Conservation (phyloP, 495 filamentous ascomycete genomes). For the Daldinia caldariorum region DNA sequence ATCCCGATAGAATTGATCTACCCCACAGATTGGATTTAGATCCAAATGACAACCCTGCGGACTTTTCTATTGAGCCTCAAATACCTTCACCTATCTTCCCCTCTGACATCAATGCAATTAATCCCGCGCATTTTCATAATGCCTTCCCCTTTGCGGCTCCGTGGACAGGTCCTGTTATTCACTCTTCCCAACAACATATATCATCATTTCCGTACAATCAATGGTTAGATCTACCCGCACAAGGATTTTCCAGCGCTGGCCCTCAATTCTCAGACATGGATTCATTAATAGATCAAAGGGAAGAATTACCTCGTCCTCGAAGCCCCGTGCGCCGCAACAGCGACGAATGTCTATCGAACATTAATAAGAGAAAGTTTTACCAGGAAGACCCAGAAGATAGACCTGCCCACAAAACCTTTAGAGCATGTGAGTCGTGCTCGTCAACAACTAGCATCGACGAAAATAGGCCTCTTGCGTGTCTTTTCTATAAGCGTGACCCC, state of each 20-base stretch:
- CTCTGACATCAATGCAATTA: not conserved
- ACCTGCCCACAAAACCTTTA: not conserved
- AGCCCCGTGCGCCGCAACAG: not conserved
- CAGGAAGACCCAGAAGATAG: not conserved
- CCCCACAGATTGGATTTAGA: not conserved
- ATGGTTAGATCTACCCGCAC: not conserved
- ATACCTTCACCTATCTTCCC: not conserved
- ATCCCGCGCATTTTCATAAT: not conserved
- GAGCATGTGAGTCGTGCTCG: slow-evolving; percentile 17
- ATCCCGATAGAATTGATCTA: not conserved
- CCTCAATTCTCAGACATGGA: not conserved
- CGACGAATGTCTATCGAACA: not conserved
- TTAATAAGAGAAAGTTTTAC: slow-evolving; percentile 7
- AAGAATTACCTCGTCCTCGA: not conserved
- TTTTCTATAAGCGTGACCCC: slow-evolving; percentile 41
- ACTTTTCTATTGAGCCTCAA: slow-evolving; percentile 8
- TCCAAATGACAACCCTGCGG: not conserved
- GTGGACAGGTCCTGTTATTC: not conserved
- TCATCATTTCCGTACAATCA: not conserved
- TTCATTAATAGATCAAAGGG: not conserved
- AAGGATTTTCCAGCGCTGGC: not conserved
- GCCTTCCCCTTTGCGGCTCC: not conserved
- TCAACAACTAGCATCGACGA: not conserved
- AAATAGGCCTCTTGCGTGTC: slow-evolving; percentile 31
- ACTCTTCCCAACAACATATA: not conserved